Percentiles rank a stretch among this genome's conserved stretches.
phyloP scores from a whole-genome alignment of 352 stramenopile genomes.

The Globisporangium canariense region DNA sequence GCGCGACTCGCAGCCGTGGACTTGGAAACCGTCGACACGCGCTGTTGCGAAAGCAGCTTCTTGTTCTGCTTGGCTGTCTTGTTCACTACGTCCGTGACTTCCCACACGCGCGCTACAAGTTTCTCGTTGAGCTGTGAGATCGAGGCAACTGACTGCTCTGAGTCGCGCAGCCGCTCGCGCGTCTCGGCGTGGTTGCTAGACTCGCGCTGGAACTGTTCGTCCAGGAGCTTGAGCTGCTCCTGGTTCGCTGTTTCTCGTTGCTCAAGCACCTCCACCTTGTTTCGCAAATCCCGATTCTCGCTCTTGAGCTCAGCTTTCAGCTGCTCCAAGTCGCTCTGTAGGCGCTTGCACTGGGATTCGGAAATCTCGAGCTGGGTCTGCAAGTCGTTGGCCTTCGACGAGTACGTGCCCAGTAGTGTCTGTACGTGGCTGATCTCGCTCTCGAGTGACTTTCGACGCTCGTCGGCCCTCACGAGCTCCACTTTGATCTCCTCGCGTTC shows the following conservation, averaged over 20 bases:
- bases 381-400: conserved; percentile 48
- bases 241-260: conserved; percentile 26
- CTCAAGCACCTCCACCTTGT: conserved; percentile 26
- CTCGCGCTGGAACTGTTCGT: conserved; percentile 41
- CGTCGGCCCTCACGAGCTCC: conserved; percentile 47
- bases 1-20: conserved; percentile 60
- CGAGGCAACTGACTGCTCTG: conserved; percentile 64
- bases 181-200: conserved; percentile 41
- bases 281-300: conserved; percentile 27
- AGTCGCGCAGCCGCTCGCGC: conserved; percentile 43
- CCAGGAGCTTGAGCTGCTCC: conserved; percentile 33
- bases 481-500: conserved; percentile 61
- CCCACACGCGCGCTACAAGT: conserved; percentile 58
- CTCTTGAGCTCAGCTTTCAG: conserved; percentile 29
- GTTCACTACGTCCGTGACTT: conserved; percentile 51
- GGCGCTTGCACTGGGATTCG: conserved; percentile 32
- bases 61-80: conserved; percentile 54
- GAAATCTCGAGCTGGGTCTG: conserved; percentile 45
- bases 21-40: conserved; percentile 40
- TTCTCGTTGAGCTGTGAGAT: conserved; percentile 76
- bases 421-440: conserved; percentile 52
- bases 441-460: conserved; percentile 38
- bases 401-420: conserved; percentile 46
- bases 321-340: conserved; percentile 40
- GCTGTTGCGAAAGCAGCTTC: conserved; percentile 48